phyloP scores from a whole-genome alignment of 192 early-diverging fungal genomes.

The Paraglomus brasilianum region DNA sequence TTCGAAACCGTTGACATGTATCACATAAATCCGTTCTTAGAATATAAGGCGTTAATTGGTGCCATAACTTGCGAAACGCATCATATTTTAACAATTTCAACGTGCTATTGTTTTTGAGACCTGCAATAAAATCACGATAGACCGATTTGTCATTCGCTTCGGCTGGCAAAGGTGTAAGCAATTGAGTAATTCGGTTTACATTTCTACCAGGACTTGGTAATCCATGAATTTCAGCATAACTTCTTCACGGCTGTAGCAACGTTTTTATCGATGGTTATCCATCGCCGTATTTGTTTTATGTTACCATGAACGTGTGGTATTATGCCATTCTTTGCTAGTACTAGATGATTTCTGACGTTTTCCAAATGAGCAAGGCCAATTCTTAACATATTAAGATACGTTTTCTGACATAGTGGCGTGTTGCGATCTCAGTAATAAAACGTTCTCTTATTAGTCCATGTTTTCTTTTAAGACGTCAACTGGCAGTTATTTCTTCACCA shows the following conservation, averaged over 20 bases:
- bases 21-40: conserved; percentile 23
- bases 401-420: conserved; percentile 21
- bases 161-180: conserved; percentile 6
- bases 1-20: conserved; percentile 7
- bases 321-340: conserved; percentile 12
- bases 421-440: conserved; percentile 13
- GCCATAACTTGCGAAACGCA: conserved; percentile 23
- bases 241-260: conserved; percentile 7
- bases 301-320: conserved; percentile 10
- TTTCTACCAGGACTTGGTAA: conserved; percentile 21
- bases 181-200: conserved; percentile 18
- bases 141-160: conserved; percentile 21
- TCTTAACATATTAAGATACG: conserved; percentile 18
- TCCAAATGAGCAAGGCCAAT: conserved; percentile 14
- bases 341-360: conserved; percentile 12
- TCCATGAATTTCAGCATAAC: conserved; percentile 23
- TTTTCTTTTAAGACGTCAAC: conserved; percentile 7
- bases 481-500: background rate
- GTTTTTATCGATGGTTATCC: conserved; percentile 2
- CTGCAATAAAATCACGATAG: conserved; percentile 20
- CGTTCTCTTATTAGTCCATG: background rate
- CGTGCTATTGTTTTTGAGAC: conserved; percentile 5
- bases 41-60: conserved; percentile 24
- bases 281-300: background rate
- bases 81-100: conserved; percentile 28